Conservation (phyloP, 108 stramenopile genomes). For the Skeletonema grethae region DNA sequence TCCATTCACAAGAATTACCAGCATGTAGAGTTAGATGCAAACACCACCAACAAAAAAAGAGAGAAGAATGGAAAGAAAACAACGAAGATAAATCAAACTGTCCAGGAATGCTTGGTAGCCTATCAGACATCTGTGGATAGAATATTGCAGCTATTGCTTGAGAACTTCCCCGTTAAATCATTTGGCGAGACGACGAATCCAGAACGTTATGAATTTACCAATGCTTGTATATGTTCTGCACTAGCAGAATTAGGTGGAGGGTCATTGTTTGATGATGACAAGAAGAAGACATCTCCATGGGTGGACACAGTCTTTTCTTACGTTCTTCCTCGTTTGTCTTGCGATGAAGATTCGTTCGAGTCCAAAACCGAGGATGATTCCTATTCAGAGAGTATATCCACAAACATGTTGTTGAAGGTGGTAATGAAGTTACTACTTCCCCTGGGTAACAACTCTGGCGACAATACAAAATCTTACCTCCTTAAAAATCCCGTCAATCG, state of each 20-base stretch:
- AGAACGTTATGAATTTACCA: slow-evolving; percentile 37
- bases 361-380: slow-evolving; percentile 5
- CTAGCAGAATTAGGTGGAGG: slow-evolving; percentile 46
- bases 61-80: slow-evolving; percentile 23
- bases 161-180: slow-evolving; percentile 34
- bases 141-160: slow-evolving; percentile 24
- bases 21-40: neutral
- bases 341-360: neutral
- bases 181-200: slow-evolving; percentile 6
- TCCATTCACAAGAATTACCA: neutral
- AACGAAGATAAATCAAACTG: slow-evolving; percentile 9
- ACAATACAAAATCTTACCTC: slow-evolving; percentile 10
- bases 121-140: slow-evolving; percentile 27
- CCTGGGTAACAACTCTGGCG: neutral
- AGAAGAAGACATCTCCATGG: slow-evolving; percentile 23
- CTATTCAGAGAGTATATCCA: slow-evolving; percentile 10
- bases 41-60: neutral
- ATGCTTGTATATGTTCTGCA: slow-evolving; percentile 45
- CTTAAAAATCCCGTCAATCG: slow-evolving; percentile 18
- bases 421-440: slow-evolving; percentile 1
- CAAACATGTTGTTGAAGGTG: slow-evolving; percentile 23
- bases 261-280: slow-evolving; percentile 3
- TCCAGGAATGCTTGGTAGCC: slow-evolving; percentile 10
- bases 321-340: slow-evolving; percentile 37
- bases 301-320: slow-evolving; percentile 41